These are phyloP conservation scores for Cornus florida DNA, from an alignment of 148 eudicot genomes.

Conservation along the genomic window DNA sequence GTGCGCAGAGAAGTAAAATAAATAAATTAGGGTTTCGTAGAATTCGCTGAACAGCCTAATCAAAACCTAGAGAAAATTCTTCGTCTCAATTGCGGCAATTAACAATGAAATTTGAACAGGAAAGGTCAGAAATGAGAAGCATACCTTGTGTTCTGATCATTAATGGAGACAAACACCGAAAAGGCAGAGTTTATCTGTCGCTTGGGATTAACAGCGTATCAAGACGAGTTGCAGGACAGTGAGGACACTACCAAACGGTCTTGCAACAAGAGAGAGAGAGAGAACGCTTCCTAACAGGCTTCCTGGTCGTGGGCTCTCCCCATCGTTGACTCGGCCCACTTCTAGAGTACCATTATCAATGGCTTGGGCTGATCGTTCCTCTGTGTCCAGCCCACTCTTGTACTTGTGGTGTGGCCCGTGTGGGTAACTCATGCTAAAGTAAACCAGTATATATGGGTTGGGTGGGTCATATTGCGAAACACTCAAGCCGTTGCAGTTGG, in stretches of 20 bases:
- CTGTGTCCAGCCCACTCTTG: too few species aligned
- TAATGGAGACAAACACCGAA: not conserved
- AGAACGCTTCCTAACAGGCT: too few species aligned
- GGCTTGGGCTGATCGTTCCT: too few species aligned
- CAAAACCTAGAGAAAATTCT: not conserved
- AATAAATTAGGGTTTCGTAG: not conserved
- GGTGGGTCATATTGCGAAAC: too few species aligned
- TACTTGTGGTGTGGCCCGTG: too few species aligned
- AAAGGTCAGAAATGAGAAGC: not conserved
- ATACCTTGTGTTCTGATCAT: not conserved
- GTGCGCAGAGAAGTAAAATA: not conserved
- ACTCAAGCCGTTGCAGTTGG: too few species aligned
- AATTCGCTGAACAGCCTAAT: not conserved
- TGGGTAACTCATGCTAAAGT: too few species aligned
- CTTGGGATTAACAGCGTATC: not conserved
- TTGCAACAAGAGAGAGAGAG: too few species aligned
- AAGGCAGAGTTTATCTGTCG: not conserved
- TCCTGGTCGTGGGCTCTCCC: too few species aligned
- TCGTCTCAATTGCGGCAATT: not conserved
- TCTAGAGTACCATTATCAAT: too few species aligned
- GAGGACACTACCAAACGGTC: not conserved
- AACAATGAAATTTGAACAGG: not conserved
- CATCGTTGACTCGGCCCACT: too few species aligned
- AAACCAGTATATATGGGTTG: too few species aligned
- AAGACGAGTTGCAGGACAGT: not conserved